Evolutionary conservation across 306 rosid species (phyloP), one percentile per base, ranked within the genome.

Genomic region (Vigna hirtella): DNA sequence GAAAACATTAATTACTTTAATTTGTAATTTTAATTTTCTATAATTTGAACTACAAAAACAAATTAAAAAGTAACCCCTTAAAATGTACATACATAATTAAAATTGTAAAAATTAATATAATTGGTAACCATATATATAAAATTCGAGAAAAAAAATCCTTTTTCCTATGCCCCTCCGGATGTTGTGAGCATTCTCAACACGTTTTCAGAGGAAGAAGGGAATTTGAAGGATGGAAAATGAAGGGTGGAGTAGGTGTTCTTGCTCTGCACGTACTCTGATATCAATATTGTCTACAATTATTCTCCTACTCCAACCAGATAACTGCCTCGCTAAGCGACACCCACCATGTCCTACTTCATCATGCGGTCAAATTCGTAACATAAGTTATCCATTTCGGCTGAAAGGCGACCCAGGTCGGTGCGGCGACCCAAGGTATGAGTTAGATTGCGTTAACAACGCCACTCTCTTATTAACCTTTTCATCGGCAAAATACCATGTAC

Each of bases 391-490:
- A 12, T 58, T 58, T 58, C 17, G 65, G 4, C 65, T 58, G 3
- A 58, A 26, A 26, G 7, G 4, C 0, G 83, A 79, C 6, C 79
- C 82, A 12, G 0, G 0, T 0, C 0, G 0, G 1, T 82, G 87
- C 3, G 84, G 87, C 2, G 1, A 8, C 4, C 2, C 0, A 0
- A 0, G 0, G 1, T 66, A 77, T 48, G 56, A 13, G 7, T 11
- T 73, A 4, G 43, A 65, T 0, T 88, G 89, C 14, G 84, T 82
- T 11, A 22, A 78, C n/a, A 66, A 84, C 59, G 4, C 11, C 2
- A 52, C 90, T 0, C 11, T 70, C 7, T 6, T 74, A 0, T 4
- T 74, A 1, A 3, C 1, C 18, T 4, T 66, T 4, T 7, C 1
- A 1, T 1, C 24, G 0, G 62, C 30, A 5, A 77, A 9, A 38